A percentile compares a stretch with the other conserved stretches of the same genome.
These are phyloP conservation scores for Anthostomella pinea DNA, from an alignment of 2,329 filamentous ascomycete species.

Conservation along the genomic window DNA sequence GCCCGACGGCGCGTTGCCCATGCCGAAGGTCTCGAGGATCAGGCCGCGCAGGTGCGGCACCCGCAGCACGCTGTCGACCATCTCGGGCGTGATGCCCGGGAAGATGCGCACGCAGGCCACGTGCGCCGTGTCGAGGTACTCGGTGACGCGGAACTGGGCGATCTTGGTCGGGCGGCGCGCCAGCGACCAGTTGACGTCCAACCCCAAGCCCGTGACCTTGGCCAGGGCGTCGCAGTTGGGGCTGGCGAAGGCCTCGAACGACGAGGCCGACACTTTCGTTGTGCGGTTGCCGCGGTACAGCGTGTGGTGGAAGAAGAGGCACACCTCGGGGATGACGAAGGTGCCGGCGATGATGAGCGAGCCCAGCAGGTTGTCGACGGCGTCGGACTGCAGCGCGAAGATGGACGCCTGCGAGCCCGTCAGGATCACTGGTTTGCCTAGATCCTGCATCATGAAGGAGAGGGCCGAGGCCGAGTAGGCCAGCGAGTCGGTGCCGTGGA, in stretches of 20 bases:
- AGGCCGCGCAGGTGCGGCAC: conserved; percentile 76
- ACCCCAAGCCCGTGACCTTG: conserved; percentile 74
- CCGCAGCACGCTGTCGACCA: conserved; percentile 80
- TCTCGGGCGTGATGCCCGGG: conserved; percentile 88
- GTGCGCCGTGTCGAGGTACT: conserved; percentile 78
- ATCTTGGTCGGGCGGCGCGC: conserved; percentile 73
- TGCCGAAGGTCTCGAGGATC: conserved; percentile 88
- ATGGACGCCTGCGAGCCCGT: conserved; percentile 84
- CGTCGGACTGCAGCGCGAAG: conserved; percentile 86
- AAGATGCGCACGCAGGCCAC: conserved; percentile 89
- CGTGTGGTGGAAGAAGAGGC: conserved; percentile 89
- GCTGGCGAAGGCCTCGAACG: conserved; percentile 83
- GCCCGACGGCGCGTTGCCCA: conserved; percentile 85
- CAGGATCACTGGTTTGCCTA: conserved; percentile 87
- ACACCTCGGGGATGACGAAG: conserved; percentile 90
- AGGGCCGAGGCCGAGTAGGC: conserved; percentile 87
- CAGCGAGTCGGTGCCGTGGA: conserved; percentile 87
- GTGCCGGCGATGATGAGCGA: conserved; percentile 88
- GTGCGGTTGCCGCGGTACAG: conserved; percentile 85
- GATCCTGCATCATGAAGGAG: conserved; percentile 83
- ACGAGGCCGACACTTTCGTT: conserved; percentile 82
- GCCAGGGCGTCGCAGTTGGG: conserved; percentile 85
- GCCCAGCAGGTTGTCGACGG: conserved; percentile 84
- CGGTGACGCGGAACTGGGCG: conserved; percentile 70
- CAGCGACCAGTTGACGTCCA: conserved; percentile 76